A percentile compares a stretch with the other conserved stretches of the same genome.
Evolutionary conservation across 2,329 filamentous ascomycete species (phyloP).

Genomic region (Cadophora sp.): DNA sequence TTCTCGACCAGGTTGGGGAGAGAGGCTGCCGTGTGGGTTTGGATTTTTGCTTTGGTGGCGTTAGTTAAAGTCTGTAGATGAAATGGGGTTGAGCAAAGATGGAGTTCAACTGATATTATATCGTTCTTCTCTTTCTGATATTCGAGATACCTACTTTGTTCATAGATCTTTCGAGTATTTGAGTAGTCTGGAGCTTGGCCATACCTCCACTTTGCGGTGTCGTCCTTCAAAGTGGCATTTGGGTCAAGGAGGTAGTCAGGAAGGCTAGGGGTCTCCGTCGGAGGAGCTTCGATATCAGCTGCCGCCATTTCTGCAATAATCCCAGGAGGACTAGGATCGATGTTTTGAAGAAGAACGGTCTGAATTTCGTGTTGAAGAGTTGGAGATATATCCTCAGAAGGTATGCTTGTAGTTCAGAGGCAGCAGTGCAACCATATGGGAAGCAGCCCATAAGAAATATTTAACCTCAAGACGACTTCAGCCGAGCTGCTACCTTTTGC

Average conservation of each 20-base stretch:
- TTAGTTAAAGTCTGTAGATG: background rate
- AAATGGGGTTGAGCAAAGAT: background rate
- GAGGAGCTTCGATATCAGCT: conserved; percentile 27
- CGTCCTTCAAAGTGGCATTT: conserved; percentile 63
- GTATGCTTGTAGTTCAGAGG: background rate
- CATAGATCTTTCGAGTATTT: conserved; percentile 65
- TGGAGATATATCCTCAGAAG: background rate
- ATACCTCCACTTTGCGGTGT: conserved; percentile 63
- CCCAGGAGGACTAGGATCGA: background rate
- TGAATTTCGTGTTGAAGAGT: background rate
- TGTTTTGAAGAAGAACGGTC: background rate
- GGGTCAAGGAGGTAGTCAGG: conserved; percentile 66
- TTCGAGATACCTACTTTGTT: conserved; percentile 57
- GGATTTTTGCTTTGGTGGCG: conserved; percentile 57
- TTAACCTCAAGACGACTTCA: too few species aligned
- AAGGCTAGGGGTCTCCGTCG: conserved; percentile 32
- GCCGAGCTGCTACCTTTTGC: background rate
- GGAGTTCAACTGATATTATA: background rate
- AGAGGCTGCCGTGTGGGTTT: conserved; percentile 60
- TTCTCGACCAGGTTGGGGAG: conserved; percentile 70
- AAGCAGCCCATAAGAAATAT: background rate
- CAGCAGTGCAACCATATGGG: too few species aligned
- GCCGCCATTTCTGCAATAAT: conserved; percentile 30
- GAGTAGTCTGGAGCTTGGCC: conserved; percentile 67
- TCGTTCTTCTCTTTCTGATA: background rate